These are phyloP conservation scores for Schizophyllum amplum DNA, from an alignment of 1,284 basidiomycete genomes.

Conservation along the genomic window DNA sequence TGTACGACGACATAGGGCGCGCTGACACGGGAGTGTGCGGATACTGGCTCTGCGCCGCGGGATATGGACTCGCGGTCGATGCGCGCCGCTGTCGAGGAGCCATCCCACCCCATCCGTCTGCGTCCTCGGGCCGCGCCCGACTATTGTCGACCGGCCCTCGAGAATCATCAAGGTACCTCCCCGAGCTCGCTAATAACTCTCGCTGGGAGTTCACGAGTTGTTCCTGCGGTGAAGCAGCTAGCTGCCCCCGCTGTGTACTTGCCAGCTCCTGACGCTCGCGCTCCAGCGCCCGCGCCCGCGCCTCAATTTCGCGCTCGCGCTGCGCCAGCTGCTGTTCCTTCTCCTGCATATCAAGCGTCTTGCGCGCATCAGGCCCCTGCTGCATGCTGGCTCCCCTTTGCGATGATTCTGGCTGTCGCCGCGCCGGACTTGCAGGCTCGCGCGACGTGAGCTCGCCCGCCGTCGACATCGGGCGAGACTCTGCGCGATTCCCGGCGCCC, in stretches of 20 bases:
- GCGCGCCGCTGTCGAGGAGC: not conserved
- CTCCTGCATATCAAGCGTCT: conserved; percentile 42
- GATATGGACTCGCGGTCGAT: conserved; percentile 5
- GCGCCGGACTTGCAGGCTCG: too few relatives aligned
- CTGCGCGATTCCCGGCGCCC: too few relatives aligned
- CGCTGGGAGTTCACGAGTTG: too few relatives aligned
- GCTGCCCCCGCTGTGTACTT: conserved; percentile 22
- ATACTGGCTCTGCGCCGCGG: not conserved
- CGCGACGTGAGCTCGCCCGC: too few relatives aligned
- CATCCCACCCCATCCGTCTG: conserved; percentile 7
- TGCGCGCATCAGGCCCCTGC: conserved; percentile 38
- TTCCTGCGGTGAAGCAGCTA: too few relatives aligned
- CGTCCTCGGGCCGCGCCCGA: not conserved
- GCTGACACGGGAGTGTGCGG: not conserved
- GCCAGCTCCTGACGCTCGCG: conserved; percentile 35
- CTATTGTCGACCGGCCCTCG: too few relatives aligned
- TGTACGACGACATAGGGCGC: conserved; percentile 24
- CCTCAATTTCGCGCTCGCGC: conserved; percentile 52
- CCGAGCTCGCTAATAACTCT: too few relatives aligned
- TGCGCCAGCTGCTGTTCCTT: conserved; percentile 44
- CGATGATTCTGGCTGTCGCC: too few relatives aligned
- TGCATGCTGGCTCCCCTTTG: too few relatives aligned
- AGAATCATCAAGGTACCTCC: too few relatives aligned
- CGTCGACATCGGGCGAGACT: not conserved
- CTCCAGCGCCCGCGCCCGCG: conserved; percentile 45